phyloP scores from a whole-genome alignment of 257 asterid genomes.

The Lantana camara region DNA sequence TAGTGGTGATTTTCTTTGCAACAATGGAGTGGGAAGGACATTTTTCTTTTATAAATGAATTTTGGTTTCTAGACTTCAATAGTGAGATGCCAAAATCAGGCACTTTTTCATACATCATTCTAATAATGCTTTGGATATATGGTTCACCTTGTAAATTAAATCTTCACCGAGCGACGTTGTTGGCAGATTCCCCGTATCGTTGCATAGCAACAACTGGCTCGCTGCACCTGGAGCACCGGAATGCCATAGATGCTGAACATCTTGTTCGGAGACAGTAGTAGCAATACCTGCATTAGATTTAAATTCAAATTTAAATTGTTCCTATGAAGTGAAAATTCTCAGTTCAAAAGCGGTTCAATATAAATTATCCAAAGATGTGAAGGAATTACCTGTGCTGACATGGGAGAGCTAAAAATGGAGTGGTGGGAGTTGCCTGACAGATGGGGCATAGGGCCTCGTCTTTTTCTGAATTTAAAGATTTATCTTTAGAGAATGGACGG shows the following conservation, averaged over 20 bases:
- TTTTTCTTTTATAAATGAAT: constrained; percentile 34
- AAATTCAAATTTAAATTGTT: constrained; percentile 9
- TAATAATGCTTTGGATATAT: constrained; percentile 25
- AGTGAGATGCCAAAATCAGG: constrained; percentile 26
- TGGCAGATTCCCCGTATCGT: constrained; percentile 50
- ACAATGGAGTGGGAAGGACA: constrained; percentile 32
- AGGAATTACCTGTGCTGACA: constrained; percentile 83
- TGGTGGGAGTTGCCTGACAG: constrained; percentile 80
- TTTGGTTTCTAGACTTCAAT: constrained; percentile 29
- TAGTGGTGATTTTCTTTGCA: constrained; percentile 18
- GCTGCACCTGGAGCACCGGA: constrained; percentile 77
- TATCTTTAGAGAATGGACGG: constrained; percentile 82
- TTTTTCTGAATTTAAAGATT: constrained; percentile 59
- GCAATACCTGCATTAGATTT: constrained; percentile 75
- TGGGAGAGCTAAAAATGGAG: constrained; percentile 88
- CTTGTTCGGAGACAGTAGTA: constrained; percentile 88
- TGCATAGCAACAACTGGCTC: constrained; percentile 94
- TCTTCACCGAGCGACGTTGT: constrained; percentile 38
- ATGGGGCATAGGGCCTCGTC: constrained; percentile 84
- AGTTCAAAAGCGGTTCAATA: neutral
- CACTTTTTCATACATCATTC: constrained; percentile 26
- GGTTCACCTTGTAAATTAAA: constrained; percentile 28
- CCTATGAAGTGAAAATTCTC: neutral
- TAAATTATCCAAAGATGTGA: neutral
- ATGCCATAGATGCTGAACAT: constrained; percentile 74